Evolutionary conservation across 352 stramenopile species (phyloP).

Genomic region (Globisporangium paddicum): DNA sequence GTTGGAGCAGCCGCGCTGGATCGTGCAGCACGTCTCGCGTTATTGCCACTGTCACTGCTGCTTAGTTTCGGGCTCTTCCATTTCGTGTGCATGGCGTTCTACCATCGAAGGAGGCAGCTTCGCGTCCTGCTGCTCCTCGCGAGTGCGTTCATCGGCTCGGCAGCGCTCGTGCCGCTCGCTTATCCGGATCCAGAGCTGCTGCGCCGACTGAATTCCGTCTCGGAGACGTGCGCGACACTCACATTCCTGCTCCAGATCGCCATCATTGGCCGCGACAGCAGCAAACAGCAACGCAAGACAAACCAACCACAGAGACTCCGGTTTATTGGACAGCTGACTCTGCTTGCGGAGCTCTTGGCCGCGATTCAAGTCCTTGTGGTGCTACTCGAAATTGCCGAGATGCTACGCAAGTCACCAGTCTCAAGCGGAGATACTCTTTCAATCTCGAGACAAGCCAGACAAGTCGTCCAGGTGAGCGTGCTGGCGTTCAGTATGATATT

Average conservation of each 20-base stretch:
- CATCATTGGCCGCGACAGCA: slow-evolving; percentile 20
- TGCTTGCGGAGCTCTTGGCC: slow-evolving; percentile 16
- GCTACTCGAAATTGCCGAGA: background rate
- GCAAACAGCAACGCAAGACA: too few relatives aligned
- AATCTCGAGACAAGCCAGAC: slow-evolving; percentile 1
- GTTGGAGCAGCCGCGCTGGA: too few relatives aligned
- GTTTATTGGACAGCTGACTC: slow-evolving; percentile 14
- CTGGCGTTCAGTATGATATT: slow-evolving; percentile 32
- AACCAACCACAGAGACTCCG: slow-evolving; percentile 14
- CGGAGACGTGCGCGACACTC: slow-evolving; percentile 23
- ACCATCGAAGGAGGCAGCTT: slow-evolving; percentile 10
- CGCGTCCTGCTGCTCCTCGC: slow-evolving; percentile 5
- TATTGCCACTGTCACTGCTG: background rate
- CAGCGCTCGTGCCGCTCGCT: slow-evolving; percentile 17
- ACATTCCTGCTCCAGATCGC: slow-evolving; percentile 33
- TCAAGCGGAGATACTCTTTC: too few relatives aligned
- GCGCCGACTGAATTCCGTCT: slow-evolving; percentile 22
- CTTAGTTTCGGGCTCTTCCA: slow-evolving; percentile 1
- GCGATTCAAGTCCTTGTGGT: background rate
- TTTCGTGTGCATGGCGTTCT: slow-evolving; percentile 8
- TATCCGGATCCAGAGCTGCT: slow-evolving; percentile 12
- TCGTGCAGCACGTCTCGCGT: background rate
- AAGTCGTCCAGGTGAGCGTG: slow-evolving; percentile 19
- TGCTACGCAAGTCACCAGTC: background rate
- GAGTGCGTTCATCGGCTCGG: slow-evolving; percentile 15